Evolutionary conservation across 2,329 filamentous ascomycete species (phyloP), one percentile per base, ranked within the genome.

Genomic region (Colletotrichum sp.): DNA sequence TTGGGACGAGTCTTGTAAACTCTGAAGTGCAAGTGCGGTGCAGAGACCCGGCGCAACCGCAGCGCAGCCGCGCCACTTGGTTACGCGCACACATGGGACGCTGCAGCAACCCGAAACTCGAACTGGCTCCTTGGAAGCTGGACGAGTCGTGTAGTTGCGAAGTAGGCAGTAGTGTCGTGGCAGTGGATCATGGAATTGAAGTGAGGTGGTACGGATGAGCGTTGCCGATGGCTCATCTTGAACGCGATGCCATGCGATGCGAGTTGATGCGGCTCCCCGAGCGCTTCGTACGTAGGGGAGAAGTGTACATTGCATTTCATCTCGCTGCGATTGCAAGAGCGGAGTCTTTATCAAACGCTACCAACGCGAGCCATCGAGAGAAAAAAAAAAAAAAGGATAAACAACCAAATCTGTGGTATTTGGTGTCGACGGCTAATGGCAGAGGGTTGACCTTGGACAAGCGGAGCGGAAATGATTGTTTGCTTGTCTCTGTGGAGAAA

Each of bases 71-170:
- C 18, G 69, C 69, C 36, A 64, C 30, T 52, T 71, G 70, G 25
- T 61, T 25, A 69, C 43, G 58, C 32, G 22, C 43, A 74, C 58
- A 55, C 66, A 68, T 43, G 55, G 25, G 56, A 67, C 48, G 39
- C 32, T 67, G 73, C 73, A 34, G 43, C 56, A 34, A 62, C 70
- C 64, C 70, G 70, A 73, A 73, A 65, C 56, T 64, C 32, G 56
- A 58, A 48, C 27, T 66, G 58, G 48, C 12, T 64, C 28, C 27
- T n/a, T 13, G 56, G 69, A 39, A 72, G 18, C 27, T 67, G 39
- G 62, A 30, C 69, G 69, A 75, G 25, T 67, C 55, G 61, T 39
- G 28, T 10, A 39, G 32, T 34, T 48, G 60, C 27, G 48, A 25
- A 30, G n/a, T 22, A 27, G n/a, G 12, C 18, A n/a, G 32, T 22